phyloP scores from a whole-genome alignment of 192 early-diverging fungal species.

The Podila epicladia region DNA sequence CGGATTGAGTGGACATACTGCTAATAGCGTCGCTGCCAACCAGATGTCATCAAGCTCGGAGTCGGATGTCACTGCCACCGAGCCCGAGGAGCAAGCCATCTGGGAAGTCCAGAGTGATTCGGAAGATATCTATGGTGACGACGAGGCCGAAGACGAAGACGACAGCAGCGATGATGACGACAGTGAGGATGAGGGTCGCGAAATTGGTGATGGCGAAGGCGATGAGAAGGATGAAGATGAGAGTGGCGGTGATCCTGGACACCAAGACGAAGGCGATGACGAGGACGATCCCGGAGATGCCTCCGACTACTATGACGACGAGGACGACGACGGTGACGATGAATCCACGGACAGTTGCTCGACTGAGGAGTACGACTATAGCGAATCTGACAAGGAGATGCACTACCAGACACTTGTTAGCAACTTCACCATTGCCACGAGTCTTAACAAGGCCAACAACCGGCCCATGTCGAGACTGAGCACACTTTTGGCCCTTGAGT shows the following conservation, averaged over 20 bases:
- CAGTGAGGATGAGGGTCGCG: neutral
- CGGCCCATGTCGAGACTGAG: neutral
- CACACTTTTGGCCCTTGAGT: neutral
- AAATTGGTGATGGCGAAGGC: neutral
- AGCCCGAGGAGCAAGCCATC: neutral
- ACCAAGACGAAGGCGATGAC: neutral
- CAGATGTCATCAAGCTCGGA: neutral
- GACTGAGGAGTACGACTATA: neutral
- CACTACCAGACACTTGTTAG: neutral
- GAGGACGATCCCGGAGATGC: neutral
- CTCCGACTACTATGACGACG: neutral
- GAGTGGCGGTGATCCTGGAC: neutral
- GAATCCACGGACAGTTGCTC: neutral
- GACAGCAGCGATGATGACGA: neutral
- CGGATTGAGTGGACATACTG: too few relatives aligned
- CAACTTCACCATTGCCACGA: neutral
- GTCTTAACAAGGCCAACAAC: neutral
- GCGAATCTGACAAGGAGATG: neutral
- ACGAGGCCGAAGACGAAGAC: too few relatives aligned
- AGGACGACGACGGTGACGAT: neutral
- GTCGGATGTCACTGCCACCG: neutral
- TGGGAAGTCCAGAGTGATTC: neutral
- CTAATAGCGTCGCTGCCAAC: too few relatives aligned
- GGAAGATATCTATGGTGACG: too few relatives aligned
- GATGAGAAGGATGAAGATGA: neutral